A percentile compares a stretch with the other conserved stretches of the same genome.
Evolutionary conservation across 2,329 filamentous ascomycete species (phyloP).

Genomic region (Colletotrichum melonis): DNA sequence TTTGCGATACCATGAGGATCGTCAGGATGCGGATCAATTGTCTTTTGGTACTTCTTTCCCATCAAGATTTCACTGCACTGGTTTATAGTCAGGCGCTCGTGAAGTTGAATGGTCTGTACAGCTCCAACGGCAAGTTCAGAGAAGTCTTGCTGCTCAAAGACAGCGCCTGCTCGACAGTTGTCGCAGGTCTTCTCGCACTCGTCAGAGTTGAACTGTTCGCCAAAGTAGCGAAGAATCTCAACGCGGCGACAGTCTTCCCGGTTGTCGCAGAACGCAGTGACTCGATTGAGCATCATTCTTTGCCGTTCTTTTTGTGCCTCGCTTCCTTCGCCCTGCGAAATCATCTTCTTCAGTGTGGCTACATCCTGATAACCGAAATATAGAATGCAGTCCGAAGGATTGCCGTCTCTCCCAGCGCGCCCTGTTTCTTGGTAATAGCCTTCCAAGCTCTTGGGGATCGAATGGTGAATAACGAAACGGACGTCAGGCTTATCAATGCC

Average conservation of each 20-base stretch:
- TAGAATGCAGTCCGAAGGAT: conserved; percentile 87
- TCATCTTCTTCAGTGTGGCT: conserved; percentile 80
- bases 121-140: conserved; percentile 79
- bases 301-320: conserved; percentile 86
- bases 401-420: conserved; percentile 90
- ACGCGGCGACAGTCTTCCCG: conserved; percentile 86
- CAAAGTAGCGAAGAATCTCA: conserved; percentile 94
- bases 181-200: conserved; percentile 85
- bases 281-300: conserved; percentile 83
- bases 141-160: conserved; percentile 81
- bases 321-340: conserved; percentile 82
- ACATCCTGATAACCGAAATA: conserved; percentile 88
- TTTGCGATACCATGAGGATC: conserved; percentile 76
- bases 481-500: conserved; percentile 99
- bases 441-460: conserved; percentile 92
- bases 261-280: conserved; percentile 92
- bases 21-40: conserved; percentile 64
- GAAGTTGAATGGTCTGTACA: conserved; percentile 73
- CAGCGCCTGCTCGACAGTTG: conserved; percentile 82
- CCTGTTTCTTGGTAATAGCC: conserved; percentile 99
- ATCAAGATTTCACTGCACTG: conserved; percentile 88
- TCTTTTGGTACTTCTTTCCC: conserved; percentile 73
- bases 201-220: conserved; percentile 79
- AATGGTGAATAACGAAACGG: conserved; percentile 94
- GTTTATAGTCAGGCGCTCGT: conserved; percentile 74